Conservation (phyloP, 2,329 filamentous ascomycete genomes). For the Penicillium sp. region DNA sequence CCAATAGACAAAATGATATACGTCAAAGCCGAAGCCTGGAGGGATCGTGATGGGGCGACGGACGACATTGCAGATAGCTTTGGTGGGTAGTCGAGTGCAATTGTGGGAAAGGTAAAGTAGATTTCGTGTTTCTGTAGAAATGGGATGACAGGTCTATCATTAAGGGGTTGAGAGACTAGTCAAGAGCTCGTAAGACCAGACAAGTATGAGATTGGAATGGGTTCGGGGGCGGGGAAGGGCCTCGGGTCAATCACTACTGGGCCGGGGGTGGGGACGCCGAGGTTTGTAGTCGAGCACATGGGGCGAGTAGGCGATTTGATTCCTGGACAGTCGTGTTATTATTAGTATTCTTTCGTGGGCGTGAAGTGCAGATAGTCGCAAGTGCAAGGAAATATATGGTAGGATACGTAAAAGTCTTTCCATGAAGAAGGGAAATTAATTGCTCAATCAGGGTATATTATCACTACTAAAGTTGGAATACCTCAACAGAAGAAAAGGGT, state of each 20-base stretch:
- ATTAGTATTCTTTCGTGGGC: no score
- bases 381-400: no score
- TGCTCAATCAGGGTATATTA: constrained; percentile 25
- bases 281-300: constrained; percentile 1
- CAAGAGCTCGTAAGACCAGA: no score
- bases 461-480: constrained; percentile 25
- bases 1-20: constrained; percentile 28
- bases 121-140: neutral
- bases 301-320: neutral
- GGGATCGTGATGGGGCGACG: constrained; percentile 17
- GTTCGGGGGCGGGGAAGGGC: neutral
- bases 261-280: constrained; percentile 7
- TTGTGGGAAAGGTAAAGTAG: neutral
- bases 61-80: neutral
- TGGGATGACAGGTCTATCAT: neutral
- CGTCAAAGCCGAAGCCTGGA: constrained; percentile 25
- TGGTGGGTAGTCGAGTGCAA: neutral
- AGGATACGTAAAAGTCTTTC: neutral
- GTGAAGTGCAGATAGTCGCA: no score
- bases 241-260: constrained; percentile 6
- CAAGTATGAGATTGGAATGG: neutral
- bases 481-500: constrained; percentile 17
- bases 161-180: neutral
- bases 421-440: neutral
- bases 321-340: no score